Evolutionary conservation across 331 rosid genomes (phyloP), one percentile per base, ranked within the genome.

Genomic region (Rhamnella rubrinervis): DNA sequence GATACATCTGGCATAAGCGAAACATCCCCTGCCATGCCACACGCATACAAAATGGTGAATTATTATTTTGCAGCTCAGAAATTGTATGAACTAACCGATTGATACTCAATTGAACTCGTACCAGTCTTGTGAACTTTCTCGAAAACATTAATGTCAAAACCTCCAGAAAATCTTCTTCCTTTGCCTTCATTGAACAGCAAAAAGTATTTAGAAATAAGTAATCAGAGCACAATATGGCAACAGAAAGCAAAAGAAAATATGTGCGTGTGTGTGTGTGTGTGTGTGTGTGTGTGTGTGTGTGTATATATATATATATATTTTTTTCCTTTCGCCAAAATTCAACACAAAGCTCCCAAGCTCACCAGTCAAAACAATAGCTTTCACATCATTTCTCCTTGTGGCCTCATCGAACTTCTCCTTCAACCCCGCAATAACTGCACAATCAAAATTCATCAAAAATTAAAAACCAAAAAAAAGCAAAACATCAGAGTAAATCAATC

Each of bases 91-190:
- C 12, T 8, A 62, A 55, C 38, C 21, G 39, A 76, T 17, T 25
- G 8, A n/a, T 1, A 6, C 21, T 55, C 46, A 16, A 58, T 46
- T 46, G 49, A 51, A 39, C 55, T 56, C 80, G 56, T 81, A 93
- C 98, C 99, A 67, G 90, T 86, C 72, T 79, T 64, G 71, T 95
- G 99, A 87, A 91, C 85, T 81, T 77, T 87, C 85, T 83, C 87
- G 70, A 95, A 87, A 75, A 95, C 93, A 80, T 84, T 89, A 77
- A 95, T 95, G 72, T 95, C 99, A 72, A 95, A 91, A 16, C 99
- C 99, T 58, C 90, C 99, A n/a, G 93, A 95, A 78, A 95, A 95
- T 75, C 80, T 83, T 53, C 97, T 92, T 73, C 93, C 92, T 74
- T 82, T 79, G 71, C 97, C 99, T 95, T 68, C 78, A 71, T 63